Evolutionary conservation across 2,329 filamentous ascomycete genomes (phyloP).

Genomic region (Aureobasidium namibiae): DNA sequence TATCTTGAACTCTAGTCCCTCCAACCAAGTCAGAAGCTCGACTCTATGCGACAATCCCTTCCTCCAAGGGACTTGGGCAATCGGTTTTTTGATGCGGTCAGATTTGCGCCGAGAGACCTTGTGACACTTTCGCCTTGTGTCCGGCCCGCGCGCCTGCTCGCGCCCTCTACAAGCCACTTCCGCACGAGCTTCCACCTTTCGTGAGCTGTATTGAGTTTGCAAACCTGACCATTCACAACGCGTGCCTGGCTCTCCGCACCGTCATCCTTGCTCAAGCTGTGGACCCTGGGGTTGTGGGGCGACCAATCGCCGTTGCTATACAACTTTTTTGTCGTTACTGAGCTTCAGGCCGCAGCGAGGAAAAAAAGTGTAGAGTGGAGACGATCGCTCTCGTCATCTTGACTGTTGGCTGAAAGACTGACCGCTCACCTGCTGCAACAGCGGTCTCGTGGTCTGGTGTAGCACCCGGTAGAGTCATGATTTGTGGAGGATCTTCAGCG

Average conservation of each 20-base stretch:
- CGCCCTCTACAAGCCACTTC: slow-evolving; percentile 5
- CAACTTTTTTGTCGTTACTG: not conserved
- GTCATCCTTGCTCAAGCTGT: slow-evolving; percentile 10
- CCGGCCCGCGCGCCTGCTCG: slow-evolving; percentile 3
- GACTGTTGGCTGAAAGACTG: not conserved
- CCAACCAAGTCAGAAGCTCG: not conserved
- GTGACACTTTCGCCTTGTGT: slow-evolving; percentile 3
- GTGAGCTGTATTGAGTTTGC: not conserved
- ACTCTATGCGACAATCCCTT: slow-evolving; percentile 3
- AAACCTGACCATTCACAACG: slow-evolving; percentile 4
- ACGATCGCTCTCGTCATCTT: slow-evolving; percentile 11
- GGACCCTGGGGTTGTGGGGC: slow-evolving; percentile 10
- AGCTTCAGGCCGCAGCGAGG: not conserved
- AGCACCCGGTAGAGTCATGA: not conserved
- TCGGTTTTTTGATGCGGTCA: not conserved
- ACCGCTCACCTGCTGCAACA: slow-evolving; percentile 5
- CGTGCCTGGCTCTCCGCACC: slow-evolving; percentile 12
- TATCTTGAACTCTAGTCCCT: not conserved
- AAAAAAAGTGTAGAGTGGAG: not conserved
- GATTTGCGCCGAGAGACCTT: slow-evolving; percentile 2
- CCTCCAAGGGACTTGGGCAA: not conserved
- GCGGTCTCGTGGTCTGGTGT: slow-evolving; percentile 10
- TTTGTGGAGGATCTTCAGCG: not conserved
- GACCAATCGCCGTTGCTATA: not conserved
- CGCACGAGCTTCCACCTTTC: slow-evolving; percentile 1